A percentile compares a stretch with the other conserved stretches of the same genome.
phyloP scores from a whole-genome alignment of 2,329 filamentous ascomycete species.

The Fusarium setosum region DNA sequence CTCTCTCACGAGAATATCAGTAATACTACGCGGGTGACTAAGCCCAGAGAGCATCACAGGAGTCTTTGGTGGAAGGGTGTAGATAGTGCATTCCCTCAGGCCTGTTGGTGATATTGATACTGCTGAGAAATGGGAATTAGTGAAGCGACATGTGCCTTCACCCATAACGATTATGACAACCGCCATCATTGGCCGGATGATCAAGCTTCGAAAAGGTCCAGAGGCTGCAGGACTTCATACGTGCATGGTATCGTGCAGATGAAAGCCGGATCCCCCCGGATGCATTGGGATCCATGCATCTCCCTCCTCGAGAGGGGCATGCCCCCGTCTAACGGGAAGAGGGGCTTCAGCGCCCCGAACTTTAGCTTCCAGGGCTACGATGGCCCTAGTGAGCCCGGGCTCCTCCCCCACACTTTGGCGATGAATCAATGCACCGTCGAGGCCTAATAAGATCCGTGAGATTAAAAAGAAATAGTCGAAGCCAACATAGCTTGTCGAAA shows the following conservation, averaged over 20 bases:
- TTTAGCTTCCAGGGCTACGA: conserved; percentile 22
- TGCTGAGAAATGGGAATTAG: conserved; percentile 38
- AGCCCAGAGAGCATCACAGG: not conserved
- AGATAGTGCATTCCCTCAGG: no score
- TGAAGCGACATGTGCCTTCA: conserved; percentile 21
- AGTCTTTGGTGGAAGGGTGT: not conserved
- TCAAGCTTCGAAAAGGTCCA: conserved; percentile 15
- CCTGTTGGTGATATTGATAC: no score
- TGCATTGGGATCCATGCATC: conserved; percentile 12
- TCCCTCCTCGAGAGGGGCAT: conserved; percentile 19
- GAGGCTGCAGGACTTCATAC: conserved; percentile 18
- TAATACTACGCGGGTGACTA: not conserved
- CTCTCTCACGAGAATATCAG: not conserved
- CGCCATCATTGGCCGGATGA: conserved; percentile 15
- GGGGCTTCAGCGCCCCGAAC: conserved; percentile 4
- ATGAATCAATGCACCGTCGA: no score
- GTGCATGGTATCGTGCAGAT: conserved; percentile 35
- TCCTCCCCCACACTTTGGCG: conserved; percentile 32
- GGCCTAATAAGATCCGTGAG: not conserved
- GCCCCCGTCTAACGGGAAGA: conserved; percentile 6
- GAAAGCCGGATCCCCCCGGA: conserved; percentile 24
- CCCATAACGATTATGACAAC: not conserved
- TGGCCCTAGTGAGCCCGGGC: not conserved
- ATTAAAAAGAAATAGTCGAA: not conserved
- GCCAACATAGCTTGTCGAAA: not conserved